These are phyloP conservation scores for Heimioporus sp. DNA, from an alignment of 768 basidiomycete species.

Conservation along the genomic window DNA sequence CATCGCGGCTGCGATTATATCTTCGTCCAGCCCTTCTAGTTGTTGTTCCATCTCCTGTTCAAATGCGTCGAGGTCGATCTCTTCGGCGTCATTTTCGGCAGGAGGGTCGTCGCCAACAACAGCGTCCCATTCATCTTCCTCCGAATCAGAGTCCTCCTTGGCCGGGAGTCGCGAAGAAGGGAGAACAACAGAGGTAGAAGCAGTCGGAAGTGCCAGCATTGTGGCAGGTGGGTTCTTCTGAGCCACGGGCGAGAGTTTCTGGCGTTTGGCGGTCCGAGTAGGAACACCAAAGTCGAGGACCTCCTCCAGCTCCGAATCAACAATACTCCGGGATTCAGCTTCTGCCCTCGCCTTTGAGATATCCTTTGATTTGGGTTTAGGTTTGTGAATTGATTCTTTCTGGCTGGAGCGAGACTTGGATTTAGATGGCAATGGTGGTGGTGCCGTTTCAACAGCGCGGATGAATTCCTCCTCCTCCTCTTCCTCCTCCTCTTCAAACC, in stretches of 20 bases:
- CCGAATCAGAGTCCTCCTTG: constrained; percentile 40
- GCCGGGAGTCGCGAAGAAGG: constrained; percentile 28
- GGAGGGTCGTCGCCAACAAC: constrained; percentile 30
- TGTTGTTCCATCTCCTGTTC: constrained; percentile 36
- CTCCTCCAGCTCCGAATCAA: constrained; percentile 40
- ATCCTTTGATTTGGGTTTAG: constrained; percentile 27
- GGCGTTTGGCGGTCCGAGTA: constrained; percentile 37
- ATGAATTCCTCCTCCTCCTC: constrained; percentile 34
- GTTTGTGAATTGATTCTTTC: constrained; percentile 20
- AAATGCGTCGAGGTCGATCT: constrained; percentile 36
- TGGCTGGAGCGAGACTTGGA: constrained; percentile 31
- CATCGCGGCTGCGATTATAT: constrained; percentile 46
- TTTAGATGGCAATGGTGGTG: constrained; percentile 30
- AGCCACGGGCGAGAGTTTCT: constrained; percentile 17
- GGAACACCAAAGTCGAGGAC: constrained; percentile 49
- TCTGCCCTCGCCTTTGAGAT: constrained; percentile 23
- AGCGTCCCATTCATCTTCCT: constrained; percentile 51
- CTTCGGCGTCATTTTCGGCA: constrained; percentile 28
- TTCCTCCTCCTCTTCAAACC: constrained; percentile 19
- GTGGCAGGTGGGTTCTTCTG: constrained; percentile 14
- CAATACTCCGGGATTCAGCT: constrained; percentile 4
- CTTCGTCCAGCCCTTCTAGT: constrained; percentile 45
- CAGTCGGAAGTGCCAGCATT: constrained; percentile 40
- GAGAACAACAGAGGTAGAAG: constrained; percentile 28
- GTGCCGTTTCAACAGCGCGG: constrained; percentile 18